Conservation (phyloP, 2,329 filamentous ascomycete species). For the Clonostachys byssicola region DNA sequence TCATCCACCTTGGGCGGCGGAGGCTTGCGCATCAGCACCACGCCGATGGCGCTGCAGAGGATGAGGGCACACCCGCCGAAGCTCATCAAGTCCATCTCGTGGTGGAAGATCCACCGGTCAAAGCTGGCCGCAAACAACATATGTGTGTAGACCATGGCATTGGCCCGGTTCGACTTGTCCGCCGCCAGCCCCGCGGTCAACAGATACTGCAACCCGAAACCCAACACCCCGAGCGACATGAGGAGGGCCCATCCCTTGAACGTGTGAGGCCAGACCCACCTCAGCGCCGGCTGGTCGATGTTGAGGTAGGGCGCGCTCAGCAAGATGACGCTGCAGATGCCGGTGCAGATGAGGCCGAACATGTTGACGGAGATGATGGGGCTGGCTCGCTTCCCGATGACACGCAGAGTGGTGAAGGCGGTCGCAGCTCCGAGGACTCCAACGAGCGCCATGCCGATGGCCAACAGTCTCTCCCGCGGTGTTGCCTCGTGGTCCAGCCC, state of each 20-base stretch:
- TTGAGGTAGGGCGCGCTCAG: slow-evolving; percentile 38
- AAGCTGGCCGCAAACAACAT: slow-evolving; percentile 52
- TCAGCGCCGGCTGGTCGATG: slow-evolving; percentile 39
- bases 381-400: slow-evolving; percentile 77
- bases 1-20: slow-evolving; percentile 15
- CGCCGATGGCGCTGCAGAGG: slow-evolving; percentile 47
- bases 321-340: slow-evolving; percentile 63
- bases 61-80: slow-evolving; percentile 47
- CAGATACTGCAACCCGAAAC: slow-evolving; percentile 84
- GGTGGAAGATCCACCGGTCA: slow-evolving; percentile 47
- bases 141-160: slow-evolving; percentile 54
- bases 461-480: slow-evolving; percentile 61
- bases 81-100: slow-evolving; percentile 43
- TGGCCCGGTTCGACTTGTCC: slow-evolving; percentile 60
- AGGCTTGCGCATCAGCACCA: slow-evolving; percentile 37
- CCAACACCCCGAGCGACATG: slow-evolving; percentile 63
- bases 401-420: slow-evolving; percentile 71
- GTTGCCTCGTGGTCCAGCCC: slow-evolving; percentile 36
- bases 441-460: slow-evolving; percentile 67
- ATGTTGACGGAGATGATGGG: slow-evolving; percentile 84
- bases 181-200: slow-evolving; percentile 71
- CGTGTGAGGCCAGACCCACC: slow-evolving; percentile 33
- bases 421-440: slow-evolving; percentile 73
- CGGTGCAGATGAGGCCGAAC: slow-evolving; percentile 66
- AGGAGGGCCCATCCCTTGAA: slow-evolving; percentile 62